phyloP scores from a whole-genome alignment of 2,329 filamentous ascomycete species.

The Lecanosticta acicola region DNA sequence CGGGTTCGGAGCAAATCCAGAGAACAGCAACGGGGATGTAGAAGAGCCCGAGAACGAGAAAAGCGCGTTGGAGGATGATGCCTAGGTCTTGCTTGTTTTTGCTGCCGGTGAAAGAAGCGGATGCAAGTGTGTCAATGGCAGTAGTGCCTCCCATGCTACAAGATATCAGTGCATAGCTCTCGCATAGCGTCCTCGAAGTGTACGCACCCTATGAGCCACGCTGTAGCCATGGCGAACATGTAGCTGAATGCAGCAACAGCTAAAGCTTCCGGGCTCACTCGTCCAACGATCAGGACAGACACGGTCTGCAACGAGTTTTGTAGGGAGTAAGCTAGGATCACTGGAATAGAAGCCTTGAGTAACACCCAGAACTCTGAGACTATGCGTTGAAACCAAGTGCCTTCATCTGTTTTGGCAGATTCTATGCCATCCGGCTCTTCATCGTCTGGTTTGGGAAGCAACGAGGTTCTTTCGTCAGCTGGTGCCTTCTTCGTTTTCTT shows the following conservation, averaged over 20 bases:
- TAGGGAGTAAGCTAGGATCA: slow-evolving; percentile 77
- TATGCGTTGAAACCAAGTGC: slow-evolving; percentile 36
- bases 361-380: slow-evolving; percentile 61
- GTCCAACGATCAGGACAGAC: slow-evolving; percentile 75
- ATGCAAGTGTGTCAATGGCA: slow-evolving; percentile 78
- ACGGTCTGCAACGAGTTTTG: slow-evolving; percentile 81
- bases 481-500: neutral
- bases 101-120: slow-evolving; percentile 74
- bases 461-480: slow-evolving; percentile 39
- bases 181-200: too few species aligned
- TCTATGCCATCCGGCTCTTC: slow-evolving; percentile 32
- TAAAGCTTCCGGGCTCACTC: slow-evolving; percentile 70
- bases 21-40: slow-evolving; percentile 67
- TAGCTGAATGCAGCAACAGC: slow-evolving; percentile 81
- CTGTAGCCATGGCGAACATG: slow-evolving; percentile 90
- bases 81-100: slow-evolving; percentile 73
- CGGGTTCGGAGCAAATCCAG: slow-evolving; percentile 67
- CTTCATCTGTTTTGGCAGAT: slow-evolving; percentile 33
- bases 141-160: slow-evolving; percentile 79
- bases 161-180: too few species aligned
- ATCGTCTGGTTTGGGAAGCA: slow-evolving; percentile 40
- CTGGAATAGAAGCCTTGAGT: slow-evolving; percentile 63
- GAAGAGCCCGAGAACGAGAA: slow-evolving; percentile 65
- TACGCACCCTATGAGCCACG: slow-evolving; percentile 84
- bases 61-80: slow-evolving; percentile 68